Evolutionary conservation across 306 rosid species (phyloP).

Genomic region (Cotoneaster glaucophyllus): DNA sequence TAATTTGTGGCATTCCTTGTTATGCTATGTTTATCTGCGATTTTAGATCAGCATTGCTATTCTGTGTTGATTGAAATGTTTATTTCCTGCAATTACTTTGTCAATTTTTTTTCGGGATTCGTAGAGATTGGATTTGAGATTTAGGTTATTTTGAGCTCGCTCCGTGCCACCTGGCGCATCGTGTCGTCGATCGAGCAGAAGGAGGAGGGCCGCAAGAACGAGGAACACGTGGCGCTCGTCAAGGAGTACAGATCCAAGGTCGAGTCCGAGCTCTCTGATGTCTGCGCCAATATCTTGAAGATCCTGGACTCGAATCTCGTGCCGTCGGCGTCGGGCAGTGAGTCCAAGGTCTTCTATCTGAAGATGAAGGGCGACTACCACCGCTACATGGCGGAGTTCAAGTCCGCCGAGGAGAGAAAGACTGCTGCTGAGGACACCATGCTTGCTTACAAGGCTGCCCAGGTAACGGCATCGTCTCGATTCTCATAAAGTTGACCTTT

Average conservation of each 20-base stretch:
- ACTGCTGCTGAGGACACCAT: conserved; percentile 69
- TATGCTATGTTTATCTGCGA: no score
- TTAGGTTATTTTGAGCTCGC: conserved; percentile 24
- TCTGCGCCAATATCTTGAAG: conserved; percentile 48
- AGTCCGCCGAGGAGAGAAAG: conserved; percentile 51
- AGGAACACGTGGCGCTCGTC: conserved; percentile 50
- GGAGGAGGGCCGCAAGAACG: conserved; percentile 68
- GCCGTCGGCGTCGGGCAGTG: conserved; percentile 47
- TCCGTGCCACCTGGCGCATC: conserved; percentile 71
- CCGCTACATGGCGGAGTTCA: conserved; percentile 68
- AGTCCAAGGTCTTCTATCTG: conserved; percentile 62
- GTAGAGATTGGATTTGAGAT: neutral
- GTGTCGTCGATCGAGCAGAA: conserved; percentile 72
- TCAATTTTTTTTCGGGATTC: neutral
- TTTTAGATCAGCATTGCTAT: neutral
- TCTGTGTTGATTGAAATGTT: neutral
- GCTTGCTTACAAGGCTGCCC: conserved; percentile 72
- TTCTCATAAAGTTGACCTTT: neutral
- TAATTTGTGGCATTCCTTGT: no score
- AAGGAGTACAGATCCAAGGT: conserved; percentile 72
- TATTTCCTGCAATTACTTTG: neutral
- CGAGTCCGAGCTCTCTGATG: conserved; percentile 44
- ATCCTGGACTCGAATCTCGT: conserved; percentile 50
- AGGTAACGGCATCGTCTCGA: conserved; percentile 27
- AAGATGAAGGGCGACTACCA: conserved; percentile 83